Evolutionary conservation across 2,329 filamentous ascomycete genomes (phyloP).

Genomic region (Monosporascus cannonballus): DNA sequence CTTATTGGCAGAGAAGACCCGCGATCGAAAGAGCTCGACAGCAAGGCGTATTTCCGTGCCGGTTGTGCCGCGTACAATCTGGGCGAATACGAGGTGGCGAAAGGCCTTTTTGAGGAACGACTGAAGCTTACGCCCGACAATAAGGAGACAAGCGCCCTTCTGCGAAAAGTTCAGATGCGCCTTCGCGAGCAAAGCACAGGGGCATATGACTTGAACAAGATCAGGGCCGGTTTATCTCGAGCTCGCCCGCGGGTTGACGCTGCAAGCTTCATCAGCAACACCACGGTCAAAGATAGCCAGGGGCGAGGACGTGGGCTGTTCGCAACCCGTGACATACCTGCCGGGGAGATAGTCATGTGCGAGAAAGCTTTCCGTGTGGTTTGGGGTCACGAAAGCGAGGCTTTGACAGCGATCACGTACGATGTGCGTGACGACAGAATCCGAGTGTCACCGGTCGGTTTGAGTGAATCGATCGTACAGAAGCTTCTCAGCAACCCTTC

Average conservation of each 20-base stretch:
- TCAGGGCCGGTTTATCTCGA: slow-evolving; percentile 16
- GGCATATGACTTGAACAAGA: slow-evolving; percentile 14
- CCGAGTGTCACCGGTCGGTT: slow-evolving; percentile 23
- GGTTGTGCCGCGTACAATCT: slow-evolving; percentile 25
- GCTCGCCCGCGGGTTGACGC: slow-evolving; percentile 23
- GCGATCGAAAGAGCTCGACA: slow-evolving; percentile 16
- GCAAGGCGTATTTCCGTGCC: slow-evolving; percentile 28
- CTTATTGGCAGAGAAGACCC: slow-evolving; percentile 12
- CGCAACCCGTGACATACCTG: slow-evolving; percentile 22
- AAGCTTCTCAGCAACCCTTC: slow-evolving; percentile 24
- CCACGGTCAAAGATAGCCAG: slow-evolving; percentile 18
- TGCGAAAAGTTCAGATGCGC: slow-evolving; percentile 15
- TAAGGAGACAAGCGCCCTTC: slow-evolving; percentile 10
- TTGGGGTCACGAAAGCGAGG: slow-evolving; percentile 24
- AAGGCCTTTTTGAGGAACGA: slow-evolving; percentile 17
- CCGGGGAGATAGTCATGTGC: slow-evolving; percentile 30
- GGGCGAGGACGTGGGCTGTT: slow-evolving; percentile 32
- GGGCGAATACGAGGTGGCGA: slow-evolving; percentile 18
- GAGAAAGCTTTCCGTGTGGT: slow-evolving; percentile 29
- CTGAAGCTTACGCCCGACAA: slow-evolving; percentile 17
- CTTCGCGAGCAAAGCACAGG: slow-evolving; percentile 20
- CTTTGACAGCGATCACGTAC: slow-evolving; percentile 25
- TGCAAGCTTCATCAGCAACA: slow-evolving; percentile 22
- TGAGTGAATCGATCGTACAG: slow-evolving; percentile 22
- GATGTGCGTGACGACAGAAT: slow-evolving; percentile 25